Conservation (phyloP, 2,329 filamentous ascomycete genomes). For the Fusarium keratoplasticum region DNA sequence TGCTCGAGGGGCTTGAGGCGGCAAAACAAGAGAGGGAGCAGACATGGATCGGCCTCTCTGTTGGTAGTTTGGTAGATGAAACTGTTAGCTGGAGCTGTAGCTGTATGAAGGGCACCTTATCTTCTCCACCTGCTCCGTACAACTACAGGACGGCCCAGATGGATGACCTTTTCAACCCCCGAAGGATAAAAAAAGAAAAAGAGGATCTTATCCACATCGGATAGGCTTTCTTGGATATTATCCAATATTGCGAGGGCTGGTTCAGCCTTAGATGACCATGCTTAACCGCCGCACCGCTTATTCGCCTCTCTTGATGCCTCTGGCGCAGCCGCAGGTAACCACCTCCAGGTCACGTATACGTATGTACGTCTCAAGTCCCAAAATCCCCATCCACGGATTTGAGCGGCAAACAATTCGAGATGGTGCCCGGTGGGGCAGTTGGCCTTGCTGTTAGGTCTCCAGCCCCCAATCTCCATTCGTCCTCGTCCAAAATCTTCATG, state of each 20-base stretch:
- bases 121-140: background rate
- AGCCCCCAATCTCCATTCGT: constrained; percentile 1
- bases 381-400: background rate
- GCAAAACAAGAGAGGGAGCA: background rate
- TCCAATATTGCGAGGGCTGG: background rate
- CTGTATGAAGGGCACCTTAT: background rate
- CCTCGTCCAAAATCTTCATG: background rate
- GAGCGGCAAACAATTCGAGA: background rate
- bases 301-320: background rate
- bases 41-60: background rate
- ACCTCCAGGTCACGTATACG: background rate
- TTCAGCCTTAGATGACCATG: constrained; percentile 21
- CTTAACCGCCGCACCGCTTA: constrained; percentile 17
- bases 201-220: background rate
- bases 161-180: background rate
- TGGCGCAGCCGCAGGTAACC: background rate
- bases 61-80: background rate
- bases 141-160: background rate
- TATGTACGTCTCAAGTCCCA: background rate
- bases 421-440: background rate
- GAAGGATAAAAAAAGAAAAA: background rate
- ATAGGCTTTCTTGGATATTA: background rate
- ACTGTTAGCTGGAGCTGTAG: background rate
- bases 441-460: background rate
- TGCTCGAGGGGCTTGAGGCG: background rate